A percentile compares a stretch with the other conserved stretches of the same genome.
Conservation (phyloP, 768 basidiomycete species). For the Lanmaoa pseudosensibilis region DNA sequence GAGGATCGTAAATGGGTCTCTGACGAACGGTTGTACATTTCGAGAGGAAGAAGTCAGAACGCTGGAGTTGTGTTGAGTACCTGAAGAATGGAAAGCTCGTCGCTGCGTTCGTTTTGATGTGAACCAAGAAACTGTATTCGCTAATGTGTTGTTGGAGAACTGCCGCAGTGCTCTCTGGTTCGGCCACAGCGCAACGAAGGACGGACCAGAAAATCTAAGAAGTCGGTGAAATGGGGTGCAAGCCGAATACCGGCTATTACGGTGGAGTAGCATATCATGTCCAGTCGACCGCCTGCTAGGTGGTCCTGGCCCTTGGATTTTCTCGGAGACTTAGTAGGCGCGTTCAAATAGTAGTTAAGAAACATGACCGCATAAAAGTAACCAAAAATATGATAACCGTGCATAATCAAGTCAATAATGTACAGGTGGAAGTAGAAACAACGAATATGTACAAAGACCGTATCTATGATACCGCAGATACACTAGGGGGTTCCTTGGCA, state of each 20-base stretch:
- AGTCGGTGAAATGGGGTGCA: background rate
- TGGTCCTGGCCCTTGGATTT: background rate
- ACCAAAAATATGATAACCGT: constrained; percentile 10
- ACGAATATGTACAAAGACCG: constrained; percentile 3
- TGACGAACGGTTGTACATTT: background rate
- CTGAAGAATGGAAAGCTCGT: background rate
- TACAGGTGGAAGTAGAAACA: constrained; percentile 8
- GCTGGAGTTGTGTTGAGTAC: background rate
- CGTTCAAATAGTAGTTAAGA: background rate
- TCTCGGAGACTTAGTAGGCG: background rate
- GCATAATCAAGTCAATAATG: constrained; percentile 13
- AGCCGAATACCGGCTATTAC: background rate
- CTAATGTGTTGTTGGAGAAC: background rate
- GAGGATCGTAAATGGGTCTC: constrained; percentile 64
- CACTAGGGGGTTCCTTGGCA: constrained; percentile 17
- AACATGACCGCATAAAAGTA: background rate
- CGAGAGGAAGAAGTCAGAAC: background rate
- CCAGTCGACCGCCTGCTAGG: background rate
- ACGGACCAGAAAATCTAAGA: background rate
- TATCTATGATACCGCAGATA: constrained; percentile 22
- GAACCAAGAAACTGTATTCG: background rate
- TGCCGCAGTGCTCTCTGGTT: background rate
- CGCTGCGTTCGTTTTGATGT: background rate
- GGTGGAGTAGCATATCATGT: constrained; percentile 12
- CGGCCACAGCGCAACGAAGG: background rate